Conservation (phyloP, 352 stramenopile species). For the Globisporangium mamillatum region DNA sequence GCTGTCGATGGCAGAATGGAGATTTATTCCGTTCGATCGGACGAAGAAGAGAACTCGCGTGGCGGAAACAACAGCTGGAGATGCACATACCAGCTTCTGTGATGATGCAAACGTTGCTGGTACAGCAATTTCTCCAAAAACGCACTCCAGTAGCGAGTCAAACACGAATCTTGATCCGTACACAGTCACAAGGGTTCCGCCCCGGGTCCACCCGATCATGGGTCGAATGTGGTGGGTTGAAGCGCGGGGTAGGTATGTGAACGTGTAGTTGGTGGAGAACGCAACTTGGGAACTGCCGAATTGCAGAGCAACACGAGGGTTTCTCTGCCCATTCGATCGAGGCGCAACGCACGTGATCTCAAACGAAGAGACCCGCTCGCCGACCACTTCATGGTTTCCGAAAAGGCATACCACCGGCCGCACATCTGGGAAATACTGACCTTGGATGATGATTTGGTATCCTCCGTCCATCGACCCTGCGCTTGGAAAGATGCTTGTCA, state of each 20-base stretch:
- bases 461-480: constrained; percentile 19
- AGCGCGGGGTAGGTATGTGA: constrained; percentile 20
- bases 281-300: constrained; percentile 12
- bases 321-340: not conserved
- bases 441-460: constrained; percentile 20
- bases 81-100: constrained; percentile 27
- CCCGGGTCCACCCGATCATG: constrained; percentile 31
- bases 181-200: constrained; percentile 28
- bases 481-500: constrained; percentile 13
- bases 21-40: constrained; percentile 12
- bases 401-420: constrained; percentile 18
- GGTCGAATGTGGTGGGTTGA: constrained; percentile 26
- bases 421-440: constrained; percentile 18
- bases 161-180: constrained; percentile 26
- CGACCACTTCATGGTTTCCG: constrained; percentile 13
- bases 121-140: constrained; percentile 30
- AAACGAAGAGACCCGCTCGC: constrained; percentile 13
- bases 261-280: constrained; percentile 6
- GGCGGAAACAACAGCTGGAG: constrained; percentile 17
- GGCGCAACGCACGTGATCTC: constrained; percentile 22
- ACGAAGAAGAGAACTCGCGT: constrained; percentile 20
- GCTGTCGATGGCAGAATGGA: constrained; percentile 10
- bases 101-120: constrained; percentile 27
- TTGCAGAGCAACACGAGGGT: constrained; percentile 8
- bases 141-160: constrained; percentile 23